Percentiles rank a stretch among this genome's conserved stretches.
These are phyloP conservation scores for Alternaria tenuissima DNA, from an alignment of 2,329 filamentous ascomycete species.

Conservation along the genomic window DNA sequence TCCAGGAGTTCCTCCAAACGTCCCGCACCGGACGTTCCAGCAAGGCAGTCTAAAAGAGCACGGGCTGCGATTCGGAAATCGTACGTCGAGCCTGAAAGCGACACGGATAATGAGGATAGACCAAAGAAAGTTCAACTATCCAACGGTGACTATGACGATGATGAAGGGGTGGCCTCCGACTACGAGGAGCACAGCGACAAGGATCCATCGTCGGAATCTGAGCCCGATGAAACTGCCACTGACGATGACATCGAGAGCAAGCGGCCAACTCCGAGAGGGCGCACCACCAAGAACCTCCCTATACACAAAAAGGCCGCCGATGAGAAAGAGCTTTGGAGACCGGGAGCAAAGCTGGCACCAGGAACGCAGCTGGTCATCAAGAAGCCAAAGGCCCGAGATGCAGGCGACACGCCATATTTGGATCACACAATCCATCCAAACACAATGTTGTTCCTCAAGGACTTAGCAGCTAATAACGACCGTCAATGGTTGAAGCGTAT, in stretches of 20 bases:
- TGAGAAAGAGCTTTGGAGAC: slow-evolving; percentile 63
- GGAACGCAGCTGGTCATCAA: slow-evolving; percentile 69
- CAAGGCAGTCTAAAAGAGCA: slow-evolving; percentile 47
- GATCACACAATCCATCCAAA: slow-evolving; percentile 69
- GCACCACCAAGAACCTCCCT: slow-evolving; percentile 28
- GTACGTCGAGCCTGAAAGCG: slow-evolving; percentile 45
- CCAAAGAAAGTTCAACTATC: slow-evolving; percentile 25
- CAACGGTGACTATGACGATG: slow-evolving; percentile 43
- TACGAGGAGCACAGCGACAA: slow-evolving; percentile 53
- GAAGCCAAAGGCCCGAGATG: slow-evolving; percentile 68
- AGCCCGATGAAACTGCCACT: slow-evolving; percentile 42
- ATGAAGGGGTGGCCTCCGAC: slow-evolving; percentile 48
- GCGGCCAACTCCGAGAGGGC: slow-evolving; percentile 32
- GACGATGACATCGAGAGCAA: slow-evolving; percentile 41
- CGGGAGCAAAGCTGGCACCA: slow-evolving; percentile 65
- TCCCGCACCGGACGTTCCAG: slow-evolving; percentile 41
- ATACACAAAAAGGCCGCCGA: slow-evolving; percentile 39
- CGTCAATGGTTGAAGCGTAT: slow-evolving; percentile 70
- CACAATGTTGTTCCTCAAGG: slow-evolving; percentile 67
- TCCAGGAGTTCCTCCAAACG: slow-evolving; percentile 47
- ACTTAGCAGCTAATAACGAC: slow-evolving; percentile 68
- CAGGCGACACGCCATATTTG: slow-evolving; percentile 65
- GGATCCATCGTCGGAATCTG: slow-evolving; percentile 39
- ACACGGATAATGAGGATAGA: slow-evolving; percentile 23
- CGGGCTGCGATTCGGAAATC: slow-evolving; percentile 44